These are phyloP conservation scores for Alternaria incomplexa DNA, from an alignment of 2,329 filamentous ascomycete genomes.

Conservation along the genomic window DNA sequence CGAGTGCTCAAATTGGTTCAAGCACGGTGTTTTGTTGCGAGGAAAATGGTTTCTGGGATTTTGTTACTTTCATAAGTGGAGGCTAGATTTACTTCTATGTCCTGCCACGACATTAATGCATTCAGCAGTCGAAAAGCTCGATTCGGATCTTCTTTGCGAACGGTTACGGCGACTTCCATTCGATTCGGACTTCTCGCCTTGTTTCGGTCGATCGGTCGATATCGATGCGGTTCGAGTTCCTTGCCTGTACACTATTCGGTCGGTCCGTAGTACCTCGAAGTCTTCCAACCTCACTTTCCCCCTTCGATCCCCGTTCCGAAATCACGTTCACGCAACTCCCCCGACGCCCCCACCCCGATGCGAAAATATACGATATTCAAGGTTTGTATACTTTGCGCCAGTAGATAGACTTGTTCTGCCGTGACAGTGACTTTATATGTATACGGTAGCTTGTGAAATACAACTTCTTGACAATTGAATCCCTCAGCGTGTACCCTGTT, in stretches of 20 bases:
- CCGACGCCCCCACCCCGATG: conserved; percentile 15
- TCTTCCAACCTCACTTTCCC: conserved; percentile 23
- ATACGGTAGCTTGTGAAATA: background rate
- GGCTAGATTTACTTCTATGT: conserved; percentile 31
- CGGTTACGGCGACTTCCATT: conserved; percentile 44
- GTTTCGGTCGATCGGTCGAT: conserved; percentile 43
- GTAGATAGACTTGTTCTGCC: conserved; percentile 3
- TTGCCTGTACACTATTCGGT: conserved; percentile 47
- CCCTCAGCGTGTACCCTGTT: background rate
- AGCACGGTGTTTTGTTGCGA: conserved; percentile 31
- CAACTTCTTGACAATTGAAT: background rate
- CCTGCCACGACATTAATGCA: conserved; percentile 44
- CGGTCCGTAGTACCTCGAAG: conserved; percentile 44
- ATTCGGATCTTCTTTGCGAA: conserved; percentile 43
- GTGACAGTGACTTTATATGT: conserved; percentile 13
- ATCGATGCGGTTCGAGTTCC: conserved; percentile 40
- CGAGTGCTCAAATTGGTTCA: conserved; percentile 26
- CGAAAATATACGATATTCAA: conserved; percentile 9
- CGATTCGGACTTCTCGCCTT: conserved; percentile 40
- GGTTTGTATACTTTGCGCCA: conserved; percentile 15
- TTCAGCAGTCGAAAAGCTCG: conserved; percentile 41
- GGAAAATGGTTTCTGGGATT: conserved; percentile 30
- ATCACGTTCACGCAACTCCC: conserved; percentile 10
- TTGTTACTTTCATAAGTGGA: conserved; percentile 31
- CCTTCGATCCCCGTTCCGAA: conserved; percentile 13